phyloP scores from a whole-genome alignment of 2,329 filamentous ascomycete genomes.

The Neonectria punicea region DNA sequence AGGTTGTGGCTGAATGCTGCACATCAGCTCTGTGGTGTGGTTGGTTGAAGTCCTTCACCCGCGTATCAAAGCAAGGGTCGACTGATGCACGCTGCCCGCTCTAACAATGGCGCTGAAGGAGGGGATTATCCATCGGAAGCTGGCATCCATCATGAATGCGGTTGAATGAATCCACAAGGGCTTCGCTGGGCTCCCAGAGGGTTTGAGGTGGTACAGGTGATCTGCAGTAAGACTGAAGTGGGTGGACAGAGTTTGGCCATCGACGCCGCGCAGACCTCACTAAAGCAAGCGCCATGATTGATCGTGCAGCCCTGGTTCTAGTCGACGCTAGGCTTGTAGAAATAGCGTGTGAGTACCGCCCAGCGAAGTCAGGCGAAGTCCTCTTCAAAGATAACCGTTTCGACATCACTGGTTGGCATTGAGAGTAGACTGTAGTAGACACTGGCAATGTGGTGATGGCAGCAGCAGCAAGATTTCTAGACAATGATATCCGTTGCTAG shows the following conservation, averaged over 20 bases:
- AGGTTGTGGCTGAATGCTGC: slow-evolving; percentile 8
- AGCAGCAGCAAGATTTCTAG: not conserved
- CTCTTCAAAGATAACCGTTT: slow-evolving; percentile 1
- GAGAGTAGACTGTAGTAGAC: not conserved
- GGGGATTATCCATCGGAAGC: not conserved
- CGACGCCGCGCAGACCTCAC: slow-evolving; percentile 7
- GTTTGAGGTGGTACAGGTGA: slow-evolving; percentile 14
- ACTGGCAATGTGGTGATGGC: not conserved
- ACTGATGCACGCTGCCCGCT: slow-evolving; percentile 1
- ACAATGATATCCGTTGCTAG: not conserved
- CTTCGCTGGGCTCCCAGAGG: slow-evolving; percentile 9
- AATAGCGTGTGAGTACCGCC: not conserved
- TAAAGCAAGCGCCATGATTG: slow-evolving; percentile 13
- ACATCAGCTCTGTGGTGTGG: not conserved
- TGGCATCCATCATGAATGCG: too few species aligned
- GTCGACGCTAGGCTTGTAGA: slow-evolving; percentile 7
- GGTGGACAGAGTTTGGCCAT: slow-evolving; percentile 16
- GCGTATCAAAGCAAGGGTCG: slow-evolving; percentile 4
- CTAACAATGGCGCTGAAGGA: not conserved
- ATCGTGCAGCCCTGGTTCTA: slow-evolving; percentile 17
- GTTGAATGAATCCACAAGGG: not conserved
- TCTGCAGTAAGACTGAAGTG: slow-evolving; percentile 10
- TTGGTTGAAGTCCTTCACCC: slow-evolving; percentile 2
- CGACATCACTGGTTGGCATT: not conserved
- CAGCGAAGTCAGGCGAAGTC: not conserved